phyloP scores from a whole-genome alignment of 495 filamentous ascomycete species.

The Podospora pseudocomata region DNA sequence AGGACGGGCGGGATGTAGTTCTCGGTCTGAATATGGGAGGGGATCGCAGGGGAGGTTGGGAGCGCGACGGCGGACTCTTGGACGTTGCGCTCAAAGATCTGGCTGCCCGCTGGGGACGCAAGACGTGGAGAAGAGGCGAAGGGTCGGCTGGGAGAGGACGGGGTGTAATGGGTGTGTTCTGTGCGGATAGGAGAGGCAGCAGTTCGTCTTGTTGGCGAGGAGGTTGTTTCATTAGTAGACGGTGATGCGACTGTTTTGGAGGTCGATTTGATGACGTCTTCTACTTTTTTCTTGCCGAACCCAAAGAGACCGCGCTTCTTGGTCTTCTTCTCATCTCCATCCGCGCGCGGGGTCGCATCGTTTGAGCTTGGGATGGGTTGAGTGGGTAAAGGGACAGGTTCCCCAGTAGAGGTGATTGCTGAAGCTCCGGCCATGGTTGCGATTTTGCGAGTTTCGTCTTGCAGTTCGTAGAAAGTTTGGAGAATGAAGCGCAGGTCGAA shows the following conservation, averaged over 20 bases:
- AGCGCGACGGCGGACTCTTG: slow-evolving; percentile 65
- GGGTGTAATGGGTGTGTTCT: slow-evolving; percentile 44
- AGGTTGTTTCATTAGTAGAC: slow-evolving; percentile 22
- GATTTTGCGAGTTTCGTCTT: not conserved
- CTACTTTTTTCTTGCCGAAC: slow-evolving; percentile 64
- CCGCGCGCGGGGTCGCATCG: slow-evolving; percentile 37
- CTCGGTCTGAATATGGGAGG: slow-evolving; percentile 83
- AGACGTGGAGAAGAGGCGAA: slow-evolving; percentile 57
- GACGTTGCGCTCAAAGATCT: slow-evolving; percentile 92
- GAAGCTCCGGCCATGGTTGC: slow-evolving; percentile 1
- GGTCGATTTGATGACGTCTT: slow-evolving; percentile 43
- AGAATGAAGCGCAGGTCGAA: not conserved
- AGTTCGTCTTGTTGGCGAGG: slow-evolving; percentile 22
- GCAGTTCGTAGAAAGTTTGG: not conserved
- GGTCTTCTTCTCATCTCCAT: slow-evolving; percentile 40
- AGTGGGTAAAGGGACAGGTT: slow-evolving; percentile 27
- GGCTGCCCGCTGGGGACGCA: slow-evolving; percentile 65
- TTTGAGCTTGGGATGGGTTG: slow-evolving; percentile 31
- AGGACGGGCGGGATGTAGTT: slow-evolving; percentile 88
- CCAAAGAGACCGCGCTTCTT: slow-evolving; percentile 57
- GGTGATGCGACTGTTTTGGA: slow-evolving; percentile 18
- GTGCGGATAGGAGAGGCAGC: slow-evolving; percentile 46
- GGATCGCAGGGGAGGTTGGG: slow-evolving; percentile 71
- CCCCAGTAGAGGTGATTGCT: slow-evolving; percentile 19
- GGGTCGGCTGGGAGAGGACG: slow-evolving; percentile 51